Base-by-base conservation (phyloP, 163 green algal genomes). In the Coccomyxa subellipsoidea region DNA sequence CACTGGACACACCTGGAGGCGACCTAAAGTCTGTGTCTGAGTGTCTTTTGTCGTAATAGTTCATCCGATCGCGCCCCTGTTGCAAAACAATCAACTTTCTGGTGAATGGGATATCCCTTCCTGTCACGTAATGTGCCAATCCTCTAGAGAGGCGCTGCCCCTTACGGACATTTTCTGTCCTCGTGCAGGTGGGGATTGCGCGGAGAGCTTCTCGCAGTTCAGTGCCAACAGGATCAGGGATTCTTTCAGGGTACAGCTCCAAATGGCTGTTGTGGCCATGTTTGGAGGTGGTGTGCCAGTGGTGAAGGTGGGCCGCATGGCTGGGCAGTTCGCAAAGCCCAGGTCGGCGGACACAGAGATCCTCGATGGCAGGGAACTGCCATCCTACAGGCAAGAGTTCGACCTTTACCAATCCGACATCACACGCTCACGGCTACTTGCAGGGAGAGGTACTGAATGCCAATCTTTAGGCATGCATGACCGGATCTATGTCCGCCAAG, bases 261-360 rank as follows among this genome's bases (percentile, higher is more conserved):
- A 99, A 85, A 99, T 99, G 97, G 90, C 89, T 37, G 93, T 98
- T 8, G 93, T 99, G 29, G 90, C 99, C 81, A 98, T 97, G 87
- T 99, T 97, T 80, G 97, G 96, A 36, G 95, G 94, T 21, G 94
- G 94, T 77, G 90, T 99, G 82, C 96, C 97, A 12, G 92, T 99
- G 12, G 92, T 99, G 9, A 99, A 99, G 93, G 91, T 99, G 29
- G 96, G 96, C 29, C 93, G 96, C 81, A 96, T 98, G 89, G 96
- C 96, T 9, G 97, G 97, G 0, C 97, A 99, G 90, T 99, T 99
- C 84, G 97, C 97, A 84, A 99, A 99, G 92, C 95, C 95, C 6
- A 86, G 94, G 29, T 90, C 84, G 36, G 83, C 90, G 5, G 81
- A 90, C 82, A 88, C 89, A 25, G 95, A 98, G 90, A 92, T 85